Conservation (phyloP, 1,139 yeast genomes). For the Scheffersomyces stambukii region DNA sequence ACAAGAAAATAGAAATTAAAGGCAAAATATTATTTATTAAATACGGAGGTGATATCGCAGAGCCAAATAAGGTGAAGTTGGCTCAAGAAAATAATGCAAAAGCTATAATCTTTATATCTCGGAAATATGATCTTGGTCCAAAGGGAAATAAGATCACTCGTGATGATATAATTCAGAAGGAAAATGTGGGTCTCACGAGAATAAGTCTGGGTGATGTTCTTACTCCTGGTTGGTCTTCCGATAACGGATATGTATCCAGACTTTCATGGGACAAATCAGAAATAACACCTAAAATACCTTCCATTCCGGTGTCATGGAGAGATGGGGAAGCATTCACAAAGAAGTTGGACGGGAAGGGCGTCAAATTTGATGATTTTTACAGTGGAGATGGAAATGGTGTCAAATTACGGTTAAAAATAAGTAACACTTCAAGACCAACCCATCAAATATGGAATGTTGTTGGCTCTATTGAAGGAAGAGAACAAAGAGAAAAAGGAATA, state of each 20-base stretch:
- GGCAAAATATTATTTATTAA: conserved; percentile 55
- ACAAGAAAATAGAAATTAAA: conserved; percentile 29
- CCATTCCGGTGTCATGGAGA: conserved; percentile 69
- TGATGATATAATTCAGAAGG: conserved; percentile 55
- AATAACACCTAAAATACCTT: conserved; percentile 66
- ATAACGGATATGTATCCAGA: conserved; percentile 33
- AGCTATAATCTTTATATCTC: conserved; percentile 36
- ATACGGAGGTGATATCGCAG: conserved; percentile 50
- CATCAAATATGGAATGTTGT: conserved; percentile 78
- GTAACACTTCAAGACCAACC: conserved; percentile 49
- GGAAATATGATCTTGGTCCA: conserved; percentile 17
- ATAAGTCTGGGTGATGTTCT: conserved; percentile 74
- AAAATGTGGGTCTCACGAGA: conserved; percentile 63
- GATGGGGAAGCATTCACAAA: conserved; percentile 56
- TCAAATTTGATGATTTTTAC: conserved; percentile 23
- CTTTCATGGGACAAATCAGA: conserved; percentile 45
- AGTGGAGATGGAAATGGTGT: conserved; percentile 30
- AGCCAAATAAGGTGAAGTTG: conserved; percentile 31
- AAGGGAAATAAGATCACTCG: no score
- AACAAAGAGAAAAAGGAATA: conserved; percentile 70
- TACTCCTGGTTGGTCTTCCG: conserved; percentile 72
- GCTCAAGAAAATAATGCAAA: conserved; percentile 30
- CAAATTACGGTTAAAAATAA: conserved; percentile 34
- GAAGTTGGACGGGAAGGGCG: conserved; percentile 47
- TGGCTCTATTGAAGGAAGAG: conserved; percentile 76